Evolutionary conservation across 306 rosid species (phyloP).

Genomic region (Psophocarpus tetragonolobus): DNA sequence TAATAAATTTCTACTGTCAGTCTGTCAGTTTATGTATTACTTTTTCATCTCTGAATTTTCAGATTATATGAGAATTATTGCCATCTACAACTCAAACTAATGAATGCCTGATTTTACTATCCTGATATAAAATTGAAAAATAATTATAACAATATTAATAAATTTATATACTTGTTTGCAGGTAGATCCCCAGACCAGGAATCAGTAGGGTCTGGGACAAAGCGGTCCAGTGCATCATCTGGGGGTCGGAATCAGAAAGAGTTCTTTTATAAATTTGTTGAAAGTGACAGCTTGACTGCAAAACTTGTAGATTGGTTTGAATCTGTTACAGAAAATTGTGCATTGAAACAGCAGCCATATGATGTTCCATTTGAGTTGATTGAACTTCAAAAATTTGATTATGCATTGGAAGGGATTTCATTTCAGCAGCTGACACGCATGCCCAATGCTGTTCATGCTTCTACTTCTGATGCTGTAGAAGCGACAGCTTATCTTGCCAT

Average conservation of each 20-base stretch:
- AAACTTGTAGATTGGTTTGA: slow-evolving; percentile 86
- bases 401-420: slow-evolving; percentile 93
- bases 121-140: background rate
- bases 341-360: slow-evolving; percentile 55
- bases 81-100: slow-evolving; percentile 12
- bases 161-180: slow-evolving; percentile 45
- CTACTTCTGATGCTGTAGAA: slow-evolving; percentile 83
- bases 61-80: slow-evolving; percentile 3
- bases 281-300: slow-evolving; percentile 58
- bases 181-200: slow-evolving; percentile 89
- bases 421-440: slow-evolving; percentile 95
- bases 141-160: slow-evolving; percentile 16
- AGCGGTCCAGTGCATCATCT: slow-evolving; percentile 82
- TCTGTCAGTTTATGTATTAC: slow-evolving; percentile 20
- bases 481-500: slow-evolving; percentile 87
- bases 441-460: slow-evolving; percentile 84
- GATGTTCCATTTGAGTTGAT: slow-evolving; percentile 92
- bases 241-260: slow-evolving; percentile 75
- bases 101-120: slow-evolving; percentile 21
- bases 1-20: slow-evolving; percentile 18
- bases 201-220: slow-evolving; percentile 90
- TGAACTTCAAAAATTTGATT: slow-evolving; percentile 95
- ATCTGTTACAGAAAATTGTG: slow-evolving; percentile 47
- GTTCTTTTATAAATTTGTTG: slow-evolving; percentile 74
- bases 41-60: background rate